A percentile compares a stretch with the other conserved stretches of the same genome.
phyloP scores from a whole-genome alignment of 2,329 filamentous ascomycete genomes.

The Epichloe gansuensis region DNA sequence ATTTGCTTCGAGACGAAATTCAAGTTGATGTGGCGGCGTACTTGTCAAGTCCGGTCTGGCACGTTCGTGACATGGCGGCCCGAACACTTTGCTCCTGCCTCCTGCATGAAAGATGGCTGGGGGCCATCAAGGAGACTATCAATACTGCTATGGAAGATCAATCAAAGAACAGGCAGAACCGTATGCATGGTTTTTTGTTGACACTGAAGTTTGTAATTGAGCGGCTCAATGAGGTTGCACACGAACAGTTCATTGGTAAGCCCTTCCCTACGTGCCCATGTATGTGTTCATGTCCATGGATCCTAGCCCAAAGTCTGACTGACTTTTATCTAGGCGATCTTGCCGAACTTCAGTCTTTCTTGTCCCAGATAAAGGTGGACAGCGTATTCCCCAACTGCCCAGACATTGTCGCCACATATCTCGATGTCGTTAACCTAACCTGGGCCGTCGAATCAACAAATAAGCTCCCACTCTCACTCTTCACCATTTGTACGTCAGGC shows the following conservation, averaged over 20 bases:
- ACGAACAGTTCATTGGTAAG: conserved; percentile 30
- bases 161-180: conserved; percentile 31
- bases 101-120: conserved; percentile 36
- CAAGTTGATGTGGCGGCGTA: conserved; percentile 47
- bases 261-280: neutral
- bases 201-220: conserved; percentile 44
- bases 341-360: conserved; percentile 17
- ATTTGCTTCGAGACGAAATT: conserved; percentile 39
- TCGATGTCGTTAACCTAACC: conserved; percentile 33
- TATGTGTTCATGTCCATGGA: neutral
- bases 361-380: conserved; percentile 15
- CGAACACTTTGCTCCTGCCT: conserved; percentile 55
- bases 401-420: conserved; percentile 31
- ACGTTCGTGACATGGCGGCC: conserved; percentile 69
- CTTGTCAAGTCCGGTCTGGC: conserved; percentile 60
- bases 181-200: conserved; percentile 45
- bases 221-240: conserved; percentile 34
- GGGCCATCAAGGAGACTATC: conserved; percentile 26
- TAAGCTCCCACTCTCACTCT: conserved; percentile 9
- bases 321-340: conserved; percentile 16
- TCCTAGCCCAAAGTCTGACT: neutral
- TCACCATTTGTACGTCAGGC: conserved; percentile 10
- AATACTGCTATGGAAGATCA: conserved; percentile 13
- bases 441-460: conserved; percentile 18
- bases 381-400: conserved; percentile 18